Percentiles rank a stretch among this genome's conserved stretches.
Conservation (phyloP, 225 moss, liverwort and hornwort species). For the Physcomitrium patens region DNA sequence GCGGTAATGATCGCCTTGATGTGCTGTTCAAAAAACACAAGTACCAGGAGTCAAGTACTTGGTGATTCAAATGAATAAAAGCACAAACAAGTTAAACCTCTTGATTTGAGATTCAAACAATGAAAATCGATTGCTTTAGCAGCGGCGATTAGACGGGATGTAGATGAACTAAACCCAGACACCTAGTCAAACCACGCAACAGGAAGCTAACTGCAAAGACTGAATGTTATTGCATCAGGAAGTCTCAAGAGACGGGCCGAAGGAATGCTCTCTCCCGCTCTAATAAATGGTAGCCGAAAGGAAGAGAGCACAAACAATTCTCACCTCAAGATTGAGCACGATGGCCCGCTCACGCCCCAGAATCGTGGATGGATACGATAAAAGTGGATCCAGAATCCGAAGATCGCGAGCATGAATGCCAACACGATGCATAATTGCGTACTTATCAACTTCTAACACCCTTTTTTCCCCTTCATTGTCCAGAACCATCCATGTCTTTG, state of each 20-base stretch:
- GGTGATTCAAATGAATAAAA: not conserved
- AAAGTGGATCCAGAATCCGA: conserved; percentile 94
- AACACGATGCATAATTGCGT: conserved; percentile 96
- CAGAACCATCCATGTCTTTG: conserved; percentile 91
- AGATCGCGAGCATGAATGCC: conserved; percentile 99
- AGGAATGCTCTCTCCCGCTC: not conserved
- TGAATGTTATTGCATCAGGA: not conserved
- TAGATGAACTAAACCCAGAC: not conserved
- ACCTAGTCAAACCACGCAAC: not conserved
- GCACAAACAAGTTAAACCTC: conserved; percentile 16
- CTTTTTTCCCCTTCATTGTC: conserved; percentile 80
- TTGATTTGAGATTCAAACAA: not conserved
- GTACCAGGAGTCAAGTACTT: conserved; percentile 11
- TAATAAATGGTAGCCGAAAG: not conserved
- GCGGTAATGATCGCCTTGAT: conserved; percentile 99
- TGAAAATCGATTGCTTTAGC: not conserved
- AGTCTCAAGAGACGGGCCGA: not conserved
- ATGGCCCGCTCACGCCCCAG: conserved; percentile 98
- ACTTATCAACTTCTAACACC: conserved; percentile 94
- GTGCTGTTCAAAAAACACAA: conserved; percentile 68
- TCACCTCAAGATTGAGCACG: conserved; percentile 97
- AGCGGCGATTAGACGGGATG: too few relatives aligned
- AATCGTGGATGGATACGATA: conserved; percentile 97
- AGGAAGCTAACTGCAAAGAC: not conserved
- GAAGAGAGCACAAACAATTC: conserved; percentile 18